Conservation (phyloP, 768 basidiomycete species). For the Dioszegia hungarica region DNA sequence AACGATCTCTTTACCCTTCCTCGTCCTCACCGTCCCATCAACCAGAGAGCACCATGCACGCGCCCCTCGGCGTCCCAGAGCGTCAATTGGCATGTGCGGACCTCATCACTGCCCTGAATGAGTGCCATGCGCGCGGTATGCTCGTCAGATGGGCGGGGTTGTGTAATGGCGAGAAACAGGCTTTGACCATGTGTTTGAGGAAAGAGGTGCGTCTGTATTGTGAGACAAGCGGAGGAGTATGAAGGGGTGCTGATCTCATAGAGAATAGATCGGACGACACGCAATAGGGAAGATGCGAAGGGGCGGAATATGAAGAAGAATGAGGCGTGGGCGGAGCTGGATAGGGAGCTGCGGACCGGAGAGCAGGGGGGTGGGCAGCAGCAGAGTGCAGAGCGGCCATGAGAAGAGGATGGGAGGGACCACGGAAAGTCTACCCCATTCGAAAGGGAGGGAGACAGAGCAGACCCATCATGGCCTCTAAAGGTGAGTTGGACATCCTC, state of each 20-base stretch:
- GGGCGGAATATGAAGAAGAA: conserved; percentile 38
- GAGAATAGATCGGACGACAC: conserved; percentile 39
- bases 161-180: conserved; percentile 39
- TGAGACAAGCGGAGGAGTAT: background rate
- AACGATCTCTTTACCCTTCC: background rate
- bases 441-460: too few species aligned
- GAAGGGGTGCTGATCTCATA: conserved; percentile 1
- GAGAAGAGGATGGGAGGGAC: background rate
- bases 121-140: conserved; percentile 42
- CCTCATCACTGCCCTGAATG: conserved; percentile 40
- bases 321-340: conserved; percentile 35
- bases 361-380: background rate
- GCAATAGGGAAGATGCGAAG: conserved; percentile 42
- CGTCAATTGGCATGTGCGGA: conserved; percentile 41
- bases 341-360: conserved; percentile 11
- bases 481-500: too few species aligned
- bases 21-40: background rate
- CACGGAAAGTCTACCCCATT: too few species aligned
- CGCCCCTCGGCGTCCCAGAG: conserved; percentile 30
- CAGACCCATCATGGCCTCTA: too few species aligned
- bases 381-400: background rate
- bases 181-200: conserved; percentile 37
- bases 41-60: conserved; percentile 27
- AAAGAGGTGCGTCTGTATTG: conserved; percentile 35
- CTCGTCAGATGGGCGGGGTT: conserved; percentile 28